Evolutionary conservation across 805 yeast species (phyloP).

Genomic region (Scheffersomyces stipitis): DNA sequence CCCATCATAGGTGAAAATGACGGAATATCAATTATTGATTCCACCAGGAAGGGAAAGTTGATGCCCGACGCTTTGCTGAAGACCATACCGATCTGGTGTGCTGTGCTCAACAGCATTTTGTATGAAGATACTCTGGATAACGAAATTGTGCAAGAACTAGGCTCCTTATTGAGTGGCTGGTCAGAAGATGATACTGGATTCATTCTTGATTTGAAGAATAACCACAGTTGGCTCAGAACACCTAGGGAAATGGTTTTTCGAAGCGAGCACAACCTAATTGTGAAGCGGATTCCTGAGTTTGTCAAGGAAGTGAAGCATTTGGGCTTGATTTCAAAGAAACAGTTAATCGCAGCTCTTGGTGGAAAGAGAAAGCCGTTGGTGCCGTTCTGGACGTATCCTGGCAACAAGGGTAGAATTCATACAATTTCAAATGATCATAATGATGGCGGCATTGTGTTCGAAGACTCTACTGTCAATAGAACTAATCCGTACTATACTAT

Average conservation of each 20-base stretch:
- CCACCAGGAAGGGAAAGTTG: constrained; percentile 80
- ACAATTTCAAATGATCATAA: constrained; percentile 18
- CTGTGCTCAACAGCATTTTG: constrained; percentile 62
- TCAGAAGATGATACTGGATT: background rate
- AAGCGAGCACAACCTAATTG: constrained; percentile 58
- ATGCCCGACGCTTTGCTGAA: constrained; percentile 88
- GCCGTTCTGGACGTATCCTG: constrained; percentile 73
- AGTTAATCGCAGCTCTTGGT: constrained; percentile 28
- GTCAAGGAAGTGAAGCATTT: constrained; percentile 43
- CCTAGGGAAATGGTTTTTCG: constrained; percentile 56
- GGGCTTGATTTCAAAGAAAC: constrained; percentile 35
- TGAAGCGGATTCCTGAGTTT: constrained; percentile 46
- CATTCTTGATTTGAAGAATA: constrained; percentile 5
- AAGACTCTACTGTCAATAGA: constrained; percentile 4
- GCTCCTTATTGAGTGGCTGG: background rate
- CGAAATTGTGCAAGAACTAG: constrained; percentile 1
- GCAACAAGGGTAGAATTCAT: constrained; percentile 28
- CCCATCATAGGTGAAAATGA: constrained; percentile 39
- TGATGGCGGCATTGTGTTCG: background rate
- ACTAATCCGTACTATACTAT: constrained; percentile 30
- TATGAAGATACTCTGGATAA: constrained; percentile 28
- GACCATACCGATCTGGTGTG: constrained; percentile 91
- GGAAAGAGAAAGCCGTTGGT: constrained; percentile 46
- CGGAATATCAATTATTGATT: constrained; percentile 71
- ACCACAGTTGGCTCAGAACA: constrained; percentile 39